These are phyloP conservation scores for Tympanopsis confertula DNA, from an alignment of 2,329 filamentous ascomycete genomes.

Conservation along the genomic window DNA sequence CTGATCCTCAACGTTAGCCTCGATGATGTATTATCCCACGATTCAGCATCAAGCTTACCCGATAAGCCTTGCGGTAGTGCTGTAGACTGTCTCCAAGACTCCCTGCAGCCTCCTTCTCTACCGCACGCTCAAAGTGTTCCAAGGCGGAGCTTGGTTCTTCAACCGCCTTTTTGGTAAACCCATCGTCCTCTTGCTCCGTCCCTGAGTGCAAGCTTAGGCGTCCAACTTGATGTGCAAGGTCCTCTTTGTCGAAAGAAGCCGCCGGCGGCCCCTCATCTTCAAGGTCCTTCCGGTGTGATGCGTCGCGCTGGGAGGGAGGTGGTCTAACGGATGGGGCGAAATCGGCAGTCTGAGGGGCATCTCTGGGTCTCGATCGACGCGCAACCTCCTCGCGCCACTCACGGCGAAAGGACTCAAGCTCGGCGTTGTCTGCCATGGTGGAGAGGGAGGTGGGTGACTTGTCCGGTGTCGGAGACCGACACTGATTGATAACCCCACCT, in stretches of 20 bases:
- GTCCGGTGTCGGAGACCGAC: too few relatives aligned
- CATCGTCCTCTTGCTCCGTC: conserved; percentile 5
- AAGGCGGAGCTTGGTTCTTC: conserved; percentile 61
- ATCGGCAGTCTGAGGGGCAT: conserved; percentile 24
- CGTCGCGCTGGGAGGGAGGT: conserved; percentile 24
- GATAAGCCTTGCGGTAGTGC: conserved; percentile 82
- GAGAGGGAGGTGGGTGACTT: too few relatives aligned
- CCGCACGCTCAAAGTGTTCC: conserved; percentile 85
- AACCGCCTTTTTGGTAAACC: conserved; percentile 8
- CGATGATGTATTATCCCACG: not conserved
- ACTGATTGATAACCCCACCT: too few relatives aligned
- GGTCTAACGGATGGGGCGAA: conserved; percentile 7
- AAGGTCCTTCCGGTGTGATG: conserved; percentile 21
- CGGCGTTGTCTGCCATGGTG: conserved; percentile 35
- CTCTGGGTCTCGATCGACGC: conserved; percentile 15
- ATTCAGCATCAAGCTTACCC: conserved; percentile 36
- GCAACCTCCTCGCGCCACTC: conserved; percentile 75
- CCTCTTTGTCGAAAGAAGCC: conserved; percentile 12
- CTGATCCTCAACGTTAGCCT: conserved; percentile 25
- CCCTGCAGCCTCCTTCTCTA: conserved; percentile 76
- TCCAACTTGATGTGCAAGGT: conserved; percentile 20
- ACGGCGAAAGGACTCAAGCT: conserved; percentile 75
- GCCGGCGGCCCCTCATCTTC: conserved; percentile 15
- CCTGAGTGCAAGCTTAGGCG: conserved; percentile 19
- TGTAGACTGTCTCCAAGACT: conserved; percentile 79